These are phyloP conservation scores for Sodiomyces alkalinus DNA, from an alignment of 2,329 filamentous ascomycete genomes.

Conservation along the genomic window DNA sequence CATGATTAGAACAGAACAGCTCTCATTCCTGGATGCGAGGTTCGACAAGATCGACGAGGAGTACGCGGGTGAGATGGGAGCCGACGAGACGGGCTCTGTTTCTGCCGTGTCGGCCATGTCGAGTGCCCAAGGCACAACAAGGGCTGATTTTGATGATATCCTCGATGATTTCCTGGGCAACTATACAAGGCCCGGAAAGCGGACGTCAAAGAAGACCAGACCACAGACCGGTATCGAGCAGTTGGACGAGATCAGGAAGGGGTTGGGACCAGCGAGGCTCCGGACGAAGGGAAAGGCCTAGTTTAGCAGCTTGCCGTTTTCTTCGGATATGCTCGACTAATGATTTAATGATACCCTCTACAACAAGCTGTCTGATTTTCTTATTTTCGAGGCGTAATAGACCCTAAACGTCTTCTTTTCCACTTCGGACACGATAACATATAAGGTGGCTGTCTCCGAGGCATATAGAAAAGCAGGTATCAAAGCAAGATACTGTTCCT, in stretches of 20 bases:
- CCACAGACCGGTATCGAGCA: slow-evolving; percentile 73
- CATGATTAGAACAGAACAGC: slow-evolving; percentile 72
- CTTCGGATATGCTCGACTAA: too few relatives aligned
- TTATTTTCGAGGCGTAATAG: too few relatives aligned
- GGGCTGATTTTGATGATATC: slow-evolving; percentile 73
- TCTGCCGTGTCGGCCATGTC: slow-evolving; percentile 49
- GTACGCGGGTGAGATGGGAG: slow-evolving; percentile 36
- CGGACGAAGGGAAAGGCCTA: slow-evolving; percentile 9
- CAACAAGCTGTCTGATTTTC: too few relatives aligned
- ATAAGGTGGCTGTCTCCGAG: too few relatives aligned
- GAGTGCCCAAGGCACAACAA: slow-evolving; percentile 50
- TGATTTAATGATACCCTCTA: slow-evolving; percentile 2
- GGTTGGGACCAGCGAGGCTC: slow-evolving; percentile 62
- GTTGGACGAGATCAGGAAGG: slow-evolving; percentile 75
- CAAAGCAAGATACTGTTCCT: too few relatives aligned
- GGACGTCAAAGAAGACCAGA: slow-evolving; percentile 63
- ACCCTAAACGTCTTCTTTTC: too few relatives aligned
- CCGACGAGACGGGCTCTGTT: slow-evolving; percentile 37
- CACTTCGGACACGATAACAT: too few relatives aligned
- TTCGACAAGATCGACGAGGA: slow-evolving; percentile 85
- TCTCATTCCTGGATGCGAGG: slow-evolving; percentile 70
- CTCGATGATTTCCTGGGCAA: slow-evolving; percentile 84
- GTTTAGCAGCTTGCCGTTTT: too few relatives aligned
- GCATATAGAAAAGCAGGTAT: too few relatives aligned
- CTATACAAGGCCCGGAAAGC: slow-evolving; percentile 58